Evolutionary conservation across 2,329 filamentous ascomycete genomes (phyloP).

Genomic region (Aureobasidium melanogenum): DNA sequence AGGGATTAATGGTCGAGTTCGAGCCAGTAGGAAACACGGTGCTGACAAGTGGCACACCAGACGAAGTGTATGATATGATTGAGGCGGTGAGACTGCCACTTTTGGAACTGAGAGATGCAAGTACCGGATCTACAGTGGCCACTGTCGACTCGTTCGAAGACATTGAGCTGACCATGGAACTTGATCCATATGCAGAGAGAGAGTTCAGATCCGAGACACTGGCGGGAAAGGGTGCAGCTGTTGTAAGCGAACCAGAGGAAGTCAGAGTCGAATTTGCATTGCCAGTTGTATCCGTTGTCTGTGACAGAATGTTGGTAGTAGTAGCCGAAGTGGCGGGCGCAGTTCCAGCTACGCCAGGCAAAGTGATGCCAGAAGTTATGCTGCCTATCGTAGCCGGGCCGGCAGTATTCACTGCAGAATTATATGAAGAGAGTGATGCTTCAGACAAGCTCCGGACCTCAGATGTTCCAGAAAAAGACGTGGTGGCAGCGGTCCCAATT

Average conservation of each 20-base stretch:
- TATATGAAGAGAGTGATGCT: background rate
- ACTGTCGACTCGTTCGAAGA: conserved; percentile 3
- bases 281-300: background rate
- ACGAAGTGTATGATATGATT: background rate
- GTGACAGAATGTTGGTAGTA: background rate
- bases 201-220: conserved; percentile 8
- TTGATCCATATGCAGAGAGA: background rate
- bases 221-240: conserved; percentile 25
- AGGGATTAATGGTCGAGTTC: background rate
- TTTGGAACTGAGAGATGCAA: background rate
- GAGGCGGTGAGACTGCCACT: background rate
- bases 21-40: background rate
- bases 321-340: background rate
- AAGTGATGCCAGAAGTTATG: background rate
- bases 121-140: background rate
- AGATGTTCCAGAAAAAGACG: background rate
- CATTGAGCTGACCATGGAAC: background rate
- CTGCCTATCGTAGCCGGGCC: background rate
- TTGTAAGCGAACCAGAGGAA: conserved; percentile 13
- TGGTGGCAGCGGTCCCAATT: background rate
- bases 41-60: background rate
- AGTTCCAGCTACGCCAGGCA: background rate
- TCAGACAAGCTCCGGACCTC: background rate
- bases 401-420: background rate
- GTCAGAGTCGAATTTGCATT: background rate